Conservation (phyloP, 1,139 yeast species). For the Saccharomyces hybrid region DNA sequence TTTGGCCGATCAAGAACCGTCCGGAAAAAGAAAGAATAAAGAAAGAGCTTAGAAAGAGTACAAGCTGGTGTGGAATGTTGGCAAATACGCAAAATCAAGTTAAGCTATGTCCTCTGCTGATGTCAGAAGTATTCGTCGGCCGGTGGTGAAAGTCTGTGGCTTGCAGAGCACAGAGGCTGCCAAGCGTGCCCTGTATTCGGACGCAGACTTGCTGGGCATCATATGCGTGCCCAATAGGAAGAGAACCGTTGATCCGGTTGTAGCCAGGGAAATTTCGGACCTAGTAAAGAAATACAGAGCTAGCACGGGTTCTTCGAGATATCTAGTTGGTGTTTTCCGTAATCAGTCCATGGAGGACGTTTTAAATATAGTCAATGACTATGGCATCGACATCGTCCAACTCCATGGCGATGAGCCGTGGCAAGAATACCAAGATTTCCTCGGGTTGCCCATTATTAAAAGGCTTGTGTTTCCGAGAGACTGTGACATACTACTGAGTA, state of each 20-base stretch:
- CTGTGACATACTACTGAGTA: constrained; percentile 20
- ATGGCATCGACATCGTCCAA: constrained; percentile 71
- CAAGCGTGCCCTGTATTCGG: constrained; percentile 51
- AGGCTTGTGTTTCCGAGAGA: constrained; percentile 64
- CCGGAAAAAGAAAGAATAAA: neutral
- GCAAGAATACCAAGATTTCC: constrained; percentile 36
- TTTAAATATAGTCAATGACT: constrained; percentile 37
- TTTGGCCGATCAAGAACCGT: neutral
- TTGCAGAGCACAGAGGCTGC: constrained; percentile 65
- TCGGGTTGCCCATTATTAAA: constrained; percentile 58
- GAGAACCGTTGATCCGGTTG: constrained; percentile 53
- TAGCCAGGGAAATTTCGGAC: constrained; percentile 49
- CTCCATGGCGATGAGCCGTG: constrained; percentile 81
- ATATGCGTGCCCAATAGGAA: constrained; percentile 78
- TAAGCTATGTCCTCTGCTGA: neutral
- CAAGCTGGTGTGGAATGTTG: neutral
- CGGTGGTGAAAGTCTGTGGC: constrained; percentile 71
- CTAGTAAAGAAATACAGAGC: constrained; percentile 25
- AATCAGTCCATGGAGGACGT: constrained; percentile 70
- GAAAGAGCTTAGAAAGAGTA: neutral
- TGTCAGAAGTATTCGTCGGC: neutral
- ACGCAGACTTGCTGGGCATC: constrained; percentile 75
- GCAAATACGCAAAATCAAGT: neutral
- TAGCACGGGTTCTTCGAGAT: constrained; percentile 13
- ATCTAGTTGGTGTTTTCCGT: constrained; percentile 80